Base-by-base conservation (phyloP, 805 yeast species). In the Myxozyma kluyveri region DNA sequence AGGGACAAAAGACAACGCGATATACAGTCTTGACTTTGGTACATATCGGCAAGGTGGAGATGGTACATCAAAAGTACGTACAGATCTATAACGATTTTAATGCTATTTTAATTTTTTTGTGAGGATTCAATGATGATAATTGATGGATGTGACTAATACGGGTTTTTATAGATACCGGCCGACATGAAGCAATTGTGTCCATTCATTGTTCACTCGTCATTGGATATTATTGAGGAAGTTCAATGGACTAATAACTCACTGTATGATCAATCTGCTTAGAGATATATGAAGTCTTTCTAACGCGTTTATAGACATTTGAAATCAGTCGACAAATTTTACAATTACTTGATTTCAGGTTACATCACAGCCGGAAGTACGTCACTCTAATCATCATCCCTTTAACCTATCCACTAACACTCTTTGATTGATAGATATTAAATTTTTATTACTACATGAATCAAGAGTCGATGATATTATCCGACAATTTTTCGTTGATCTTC, bases 191-290 rank as follows among this genome's bases (percentile, higher is more conserved):
- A 91, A 63, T 70, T 91, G 33, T 82, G 85, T 60, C 97, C 96
- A 21, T 91, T 89, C 63, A 82, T 93, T 26, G 78, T 90, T 32
- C 95, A 93, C 65, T 80, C 96, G 0, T 81, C 98, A 1, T 69
- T 93, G 33, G 99, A 93, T 67, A 75, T 93, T n/a, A 82, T 93
- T 0, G 96, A 93, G 58, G 96, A 90, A 62, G 69, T 81, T 2
- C 97, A 89, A 65, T 89, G 96, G 91, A 78, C 80, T 43, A 74
- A 79, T 7, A 80, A 75, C 57, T 74, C 77, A 40, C 74, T 85
- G 57, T 58, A 45, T 4, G 56, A 37, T n/a, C 17, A 14, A 2
- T 18, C 32, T 23, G 19, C 5, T 18, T 12, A 2, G 22, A 4
- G 12, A 14, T 1, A 1, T 4, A 4, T 37, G 26, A 9, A 14